phyloP scores from a whole-genome alignment of 2,329 filamentous ascomycete species.

The Bipolaris zeicola region DNA sequence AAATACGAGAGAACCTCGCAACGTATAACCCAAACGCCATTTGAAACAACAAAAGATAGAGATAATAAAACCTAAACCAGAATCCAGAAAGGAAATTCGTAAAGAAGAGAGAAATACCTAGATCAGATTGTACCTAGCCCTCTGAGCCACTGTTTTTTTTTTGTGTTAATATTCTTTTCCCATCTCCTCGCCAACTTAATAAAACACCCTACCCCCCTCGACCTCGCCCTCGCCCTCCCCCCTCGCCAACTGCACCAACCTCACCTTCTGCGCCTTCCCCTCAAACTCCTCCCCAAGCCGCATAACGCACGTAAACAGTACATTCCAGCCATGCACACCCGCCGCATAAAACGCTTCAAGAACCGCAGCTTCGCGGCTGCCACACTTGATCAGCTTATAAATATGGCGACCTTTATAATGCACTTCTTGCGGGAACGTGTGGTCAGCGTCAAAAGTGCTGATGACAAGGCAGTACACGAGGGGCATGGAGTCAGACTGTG shows the following conservation, averaged over 20 bases:
- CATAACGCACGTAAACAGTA: conserved; percentile 42
- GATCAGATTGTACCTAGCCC: not conserved
- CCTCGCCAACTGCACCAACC: conserved; percentile 31
- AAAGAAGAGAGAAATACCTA: not conserved
- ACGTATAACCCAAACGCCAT: not conserved
- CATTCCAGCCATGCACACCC: conserved; percentile 39
- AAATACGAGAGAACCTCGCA: not conserved
- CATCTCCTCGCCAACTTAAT: conserved; percentile 19
- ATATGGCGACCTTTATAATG: conserved; percentile 30
- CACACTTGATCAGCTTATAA: conserved; percentile 41
- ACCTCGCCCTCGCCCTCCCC: conserved; percentile 12
- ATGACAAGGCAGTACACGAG: conserved; percentile 38
- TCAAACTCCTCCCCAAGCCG: conserved; percentile 31
- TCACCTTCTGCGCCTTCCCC: conserved; percentile 28
- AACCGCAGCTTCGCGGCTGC: conserved; percentile 39
- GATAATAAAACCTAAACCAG: not conserved
- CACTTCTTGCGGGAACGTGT: conserved; percentile 14
- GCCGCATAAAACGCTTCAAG: conserved; percentile 38
- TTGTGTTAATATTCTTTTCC: not conserved
- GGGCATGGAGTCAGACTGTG: not conserved
- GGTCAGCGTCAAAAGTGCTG: conserved; percentile 28
- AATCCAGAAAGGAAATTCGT: too few species aligned
- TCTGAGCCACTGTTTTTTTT: not conserved
- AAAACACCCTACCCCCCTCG: conserved; percentile 33
- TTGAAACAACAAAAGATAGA: not conserved